Conservation (phyloP, 768 basidiomycete species). For the Pisolithus microcarpus region DNA sequence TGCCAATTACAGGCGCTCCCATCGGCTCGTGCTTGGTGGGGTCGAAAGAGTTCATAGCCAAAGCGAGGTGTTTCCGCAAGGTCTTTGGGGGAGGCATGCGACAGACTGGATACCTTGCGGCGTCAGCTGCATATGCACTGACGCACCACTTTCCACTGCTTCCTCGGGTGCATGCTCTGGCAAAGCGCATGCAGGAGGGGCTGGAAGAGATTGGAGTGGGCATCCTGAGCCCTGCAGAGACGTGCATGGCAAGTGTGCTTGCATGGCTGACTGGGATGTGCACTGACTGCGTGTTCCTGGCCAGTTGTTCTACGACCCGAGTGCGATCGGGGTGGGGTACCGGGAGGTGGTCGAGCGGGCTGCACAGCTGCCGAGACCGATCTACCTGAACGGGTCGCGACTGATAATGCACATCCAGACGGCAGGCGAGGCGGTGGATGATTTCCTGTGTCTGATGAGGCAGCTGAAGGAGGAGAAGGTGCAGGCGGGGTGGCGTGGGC, state of each 20-base stretch:
- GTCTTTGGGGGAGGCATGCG: conserved; percentile 93
- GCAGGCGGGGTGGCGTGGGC: conserved; percentile 38
- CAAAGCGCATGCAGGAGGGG: conserved; percentile 60
- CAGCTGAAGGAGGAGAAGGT: conserved; percentile 65
- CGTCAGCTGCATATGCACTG: conserved; percentile 78
- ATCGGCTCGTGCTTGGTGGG: conserved; percentile 84
- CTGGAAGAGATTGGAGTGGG: conserved; percentile 66
- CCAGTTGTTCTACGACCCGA: conserved; percentile 78
- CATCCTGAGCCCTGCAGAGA: conserved; percentile 72
- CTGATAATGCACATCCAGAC: conserved; percentile 86
- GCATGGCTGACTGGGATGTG: neutral
- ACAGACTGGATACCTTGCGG: conserved; percentile 81
- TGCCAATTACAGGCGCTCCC: conserved; percentile 37
- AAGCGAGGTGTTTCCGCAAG: conserved; percentile 86
- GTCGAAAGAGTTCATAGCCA: conserved; percentile 62
- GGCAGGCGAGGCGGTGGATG: conserved; percentile 66
- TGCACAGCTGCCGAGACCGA: conserved; percentile 56
- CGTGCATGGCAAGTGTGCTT: conserved; percentile 66
- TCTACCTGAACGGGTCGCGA: conserved; percentile 65
- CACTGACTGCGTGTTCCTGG: neutral
- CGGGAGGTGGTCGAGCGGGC: conserved; percentile 67
- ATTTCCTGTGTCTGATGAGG: conserved; percentile 60
- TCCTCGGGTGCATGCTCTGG: conserved; percentile 63
- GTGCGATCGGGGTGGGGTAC: conserved; percentile 61
- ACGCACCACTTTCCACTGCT: conserved; percentile 77